These are phyloP conservation scores for Suillus luteus DNA, from an alignment of 768 basidiomycete genomes.

Conservation along the genomic window DNA sequence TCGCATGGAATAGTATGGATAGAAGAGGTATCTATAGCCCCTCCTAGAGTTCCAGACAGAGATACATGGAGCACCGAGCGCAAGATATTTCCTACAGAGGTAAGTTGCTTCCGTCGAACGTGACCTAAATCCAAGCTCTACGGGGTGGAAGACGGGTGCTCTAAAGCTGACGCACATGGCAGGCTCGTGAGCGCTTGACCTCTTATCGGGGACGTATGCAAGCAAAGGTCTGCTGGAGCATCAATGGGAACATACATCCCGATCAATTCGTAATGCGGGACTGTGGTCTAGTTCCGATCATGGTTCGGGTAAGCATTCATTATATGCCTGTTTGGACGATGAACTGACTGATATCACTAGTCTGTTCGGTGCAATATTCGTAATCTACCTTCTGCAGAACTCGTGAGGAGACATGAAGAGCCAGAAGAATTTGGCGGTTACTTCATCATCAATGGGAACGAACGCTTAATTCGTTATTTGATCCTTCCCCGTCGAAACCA, in stretches of 20 bases:
- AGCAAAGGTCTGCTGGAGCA: slow-evolving; percentile 82
- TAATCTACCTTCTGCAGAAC: slow-evolving; percentile 78
- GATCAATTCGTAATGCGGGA: slow-evolving; percentile 74
- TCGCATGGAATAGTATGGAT: slow-evolving; percentile 74
- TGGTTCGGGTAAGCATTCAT: slow-evolving; percentile 82
- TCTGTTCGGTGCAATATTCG: slow-evolving; percentile 93
- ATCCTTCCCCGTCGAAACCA: slow-evolving; percentile 96
- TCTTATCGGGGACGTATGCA: slow-evolving; percentile 93
- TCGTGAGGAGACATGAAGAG: slow-evolving; percentile 91
- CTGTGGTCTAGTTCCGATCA: slow-evolving; percentile 92
- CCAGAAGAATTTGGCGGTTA: slow-evolving; percentile 99
- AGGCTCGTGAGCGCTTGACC: slow-evolving; percentile 92
- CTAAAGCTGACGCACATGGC: slow-evolving; percentile 6
- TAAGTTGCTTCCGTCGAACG: slow-evolving; percentile 32
- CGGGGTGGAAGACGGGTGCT: neutral
- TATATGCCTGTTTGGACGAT: neutral
- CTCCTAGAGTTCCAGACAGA: slow-evolving; percentile 86
- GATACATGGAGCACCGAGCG: slow-evolving; percentile 74
- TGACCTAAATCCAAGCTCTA: neutral
- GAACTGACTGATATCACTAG: slow-evolving; percentile 39
- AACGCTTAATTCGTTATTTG: slow-evolving; percentile 96
- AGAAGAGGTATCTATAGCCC: slow-evolving; percentile 77
- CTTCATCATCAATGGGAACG: slow-evolving; percentile 98
- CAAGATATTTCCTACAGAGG: slow-evolving; percentile 88
- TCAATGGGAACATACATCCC: slow-evolving; percentile 62